Percentiles rank a stretch among this genome's conserved stretches.
Evolutionary conservation across 2,329 filamentous ascomycete genomes (phyloP).

Genomic region (Aspergillus novofumigatus): DNA sequence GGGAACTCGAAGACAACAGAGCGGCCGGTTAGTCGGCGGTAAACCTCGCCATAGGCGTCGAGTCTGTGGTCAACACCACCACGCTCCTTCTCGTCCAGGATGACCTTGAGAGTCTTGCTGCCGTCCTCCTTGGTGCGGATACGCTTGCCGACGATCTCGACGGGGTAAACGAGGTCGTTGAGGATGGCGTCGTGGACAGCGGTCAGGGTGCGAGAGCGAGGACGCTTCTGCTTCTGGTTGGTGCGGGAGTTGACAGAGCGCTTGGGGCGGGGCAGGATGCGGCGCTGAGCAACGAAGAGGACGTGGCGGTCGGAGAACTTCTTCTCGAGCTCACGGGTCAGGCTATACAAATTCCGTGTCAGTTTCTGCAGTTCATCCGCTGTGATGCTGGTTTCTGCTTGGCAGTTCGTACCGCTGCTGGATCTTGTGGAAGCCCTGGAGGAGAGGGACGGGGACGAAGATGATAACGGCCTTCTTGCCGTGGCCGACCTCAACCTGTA

Average conservation of each 20-base stretch:
- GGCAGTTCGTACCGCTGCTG: conserved; percentile 83
- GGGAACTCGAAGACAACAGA: conserved; percentile 98
- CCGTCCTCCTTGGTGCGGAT: conserved; percentile 98
- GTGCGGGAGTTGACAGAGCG: conserved; percentile 94
- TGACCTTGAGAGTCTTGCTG: conserved; percentile 96
- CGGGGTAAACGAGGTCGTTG: conserved; percentile 95
- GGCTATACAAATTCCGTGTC: conserved; percentile 49
- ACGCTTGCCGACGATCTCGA: conserved; percentile 99
- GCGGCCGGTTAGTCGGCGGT: conserved; percentile 95
- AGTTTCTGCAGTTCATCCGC: conserved; percentile 1
- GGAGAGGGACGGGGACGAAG: conserved; percentile 99
- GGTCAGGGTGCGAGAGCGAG: conserved; percentile 94
- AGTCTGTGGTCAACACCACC: conserved; percentile 99
- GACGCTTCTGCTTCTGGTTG: conserved; percentile 97
- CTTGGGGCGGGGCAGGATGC: conserved; percentile 98
- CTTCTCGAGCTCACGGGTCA: conserved; percentile 99
- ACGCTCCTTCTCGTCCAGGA: conserved; percentile 99
- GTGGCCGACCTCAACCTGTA: conserved; percentile 98
- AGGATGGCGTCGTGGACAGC: conserved; percentile 99
- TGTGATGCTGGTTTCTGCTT: conserved; percentile 4
- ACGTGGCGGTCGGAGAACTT: conserved; percentile 99
- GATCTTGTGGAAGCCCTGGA: conserved; percentile 97
- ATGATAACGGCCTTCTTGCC: conserved; percentile 99
- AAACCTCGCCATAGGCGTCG: conserved; percentile 99
- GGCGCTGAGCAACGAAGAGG: conserved; percentile 96